Conservation (phyloP, 179 eudicot genomes). For the Amaranthus tricolor region DNA sequence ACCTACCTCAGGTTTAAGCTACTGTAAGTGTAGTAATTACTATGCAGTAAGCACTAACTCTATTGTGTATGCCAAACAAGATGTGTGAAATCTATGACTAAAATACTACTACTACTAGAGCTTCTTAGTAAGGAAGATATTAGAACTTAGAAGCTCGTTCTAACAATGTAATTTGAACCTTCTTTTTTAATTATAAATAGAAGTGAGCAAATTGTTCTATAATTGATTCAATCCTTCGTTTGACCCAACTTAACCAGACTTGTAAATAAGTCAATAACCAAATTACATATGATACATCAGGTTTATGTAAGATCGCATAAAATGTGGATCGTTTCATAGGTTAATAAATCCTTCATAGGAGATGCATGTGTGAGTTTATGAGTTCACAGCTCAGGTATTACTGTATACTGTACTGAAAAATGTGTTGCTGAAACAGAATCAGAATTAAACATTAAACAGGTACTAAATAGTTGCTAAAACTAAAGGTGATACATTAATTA, state of each 20-base stretch:
- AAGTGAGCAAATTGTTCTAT: not conserved
- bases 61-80: conserved; percentile 20
- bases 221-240: no score
- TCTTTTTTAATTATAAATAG: conserved; percentile 3
- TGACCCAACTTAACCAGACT: no score
- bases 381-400: conserved; percentile 16
- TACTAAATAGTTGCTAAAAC: not conserved
- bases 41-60: conserved; percentile 7
- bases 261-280: no score
- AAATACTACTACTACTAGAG: conserved; percentile 14
- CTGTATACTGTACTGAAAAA: not conserved
- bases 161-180: conserved; percentile 19
- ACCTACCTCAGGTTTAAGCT: conserved; percentile 25
- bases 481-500: conserved; percentile 1
- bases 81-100: conserved; percentile 16
- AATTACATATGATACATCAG: no score
- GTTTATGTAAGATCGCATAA: not conserved
- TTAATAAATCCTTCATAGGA: not conserved
- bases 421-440: not conserved
- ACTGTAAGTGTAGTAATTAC: not conserved
- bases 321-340: conserved; percentile 15
- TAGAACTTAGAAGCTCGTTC: conserved; percentile 1
- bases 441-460: no score
- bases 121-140: not conserved
- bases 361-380: conserved; percentile 15